These are phyloP conservation scores for Cydonia oblonga DNA, from an alignment of 331 rosid genomes.

Conservation along the genomic window DNA sequence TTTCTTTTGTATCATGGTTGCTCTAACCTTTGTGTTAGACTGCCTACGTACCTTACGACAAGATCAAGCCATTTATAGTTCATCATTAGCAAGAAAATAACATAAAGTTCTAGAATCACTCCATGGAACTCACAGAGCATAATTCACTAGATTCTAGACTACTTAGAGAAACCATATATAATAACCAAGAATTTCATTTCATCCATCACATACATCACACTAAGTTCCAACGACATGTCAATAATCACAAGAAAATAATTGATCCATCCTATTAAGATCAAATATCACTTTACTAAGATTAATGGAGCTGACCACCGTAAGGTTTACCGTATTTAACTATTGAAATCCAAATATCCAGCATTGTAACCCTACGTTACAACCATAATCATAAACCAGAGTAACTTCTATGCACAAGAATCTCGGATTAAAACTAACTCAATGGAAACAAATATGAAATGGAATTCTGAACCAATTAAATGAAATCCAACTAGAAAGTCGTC, in stretches of 20 bases:
- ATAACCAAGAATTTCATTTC: background rate
- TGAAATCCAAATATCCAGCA: too few relatives aligned
- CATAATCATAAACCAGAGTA: too few relatives aligned
- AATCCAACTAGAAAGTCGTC: too few relatives aligned
- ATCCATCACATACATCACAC: background rate
- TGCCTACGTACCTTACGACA: background rate
- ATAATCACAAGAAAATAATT: background rate
- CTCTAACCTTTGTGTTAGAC: background rate
- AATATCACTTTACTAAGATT: background rate
- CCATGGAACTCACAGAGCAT: background rate
- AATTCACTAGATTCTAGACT: background rate
- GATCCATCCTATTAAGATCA: background rate
- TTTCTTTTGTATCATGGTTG: background rate
- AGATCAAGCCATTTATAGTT: background rate
- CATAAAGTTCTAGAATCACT: background rate
- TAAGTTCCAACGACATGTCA: background rate
- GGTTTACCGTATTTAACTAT: too few relatives aligned
- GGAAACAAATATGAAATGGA: too few relatives aligned
- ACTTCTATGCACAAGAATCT: too few relatives aligned
- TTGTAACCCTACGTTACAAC: too few relatives aligned
- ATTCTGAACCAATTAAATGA: too few relatives aligned
- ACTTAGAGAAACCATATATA: background rate
- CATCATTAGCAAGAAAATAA: background rate
- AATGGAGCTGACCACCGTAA: background rate
- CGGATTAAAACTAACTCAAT: too few relatives aligned